A percentile compares a stretch with the other conserved stretches of the same genome.
phyloP scores from a whole-genome alignment of 805 yeast species.

The Candida michaelii region DNA sequence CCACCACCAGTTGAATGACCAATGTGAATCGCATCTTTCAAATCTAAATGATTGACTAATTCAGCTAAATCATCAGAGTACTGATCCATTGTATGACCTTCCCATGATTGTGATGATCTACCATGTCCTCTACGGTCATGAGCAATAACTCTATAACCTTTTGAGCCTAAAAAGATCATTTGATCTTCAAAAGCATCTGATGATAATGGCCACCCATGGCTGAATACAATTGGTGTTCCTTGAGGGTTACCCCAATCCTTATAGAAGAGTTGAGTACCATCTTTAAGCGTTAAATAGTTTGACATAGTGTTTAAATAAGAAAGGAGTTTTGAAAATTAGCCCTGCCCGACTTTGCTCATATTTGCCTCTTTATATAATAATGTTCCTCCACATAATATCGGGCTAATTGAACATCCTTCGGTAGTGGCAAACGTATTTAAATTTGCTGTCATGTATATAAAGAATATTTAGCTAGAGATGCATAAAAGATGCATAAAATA shows the following conservation, averaged over 20 bases:
- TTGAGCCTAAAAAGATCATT: constrained; percentile 18
- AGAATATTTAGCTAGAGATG: neutral
- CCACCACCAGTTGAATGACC: constrained; percentile 23
- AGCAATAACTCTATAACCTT: constrained; percentile 16
- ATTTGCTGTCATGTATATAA: neutral
- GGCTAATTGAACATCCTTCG: neutral
- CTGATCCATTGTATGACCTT: constrained; percentile 18
- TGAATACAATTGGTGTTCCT: constrained; percentile 18
- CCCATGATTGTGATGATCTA: constrained; percentile 20
- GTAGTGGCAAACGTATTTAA: neutral
- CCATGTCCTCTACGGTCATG: constrained; percentile 21
- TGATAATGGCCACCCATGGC: constrained; percentile 20
- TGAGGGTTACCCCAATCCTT: constrained; percentile 17
- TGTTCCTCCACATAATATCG: neutral
- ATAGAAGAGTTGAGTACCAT: constrained; percentile 18
- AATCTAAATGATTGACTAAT: constrained; percentile 14
- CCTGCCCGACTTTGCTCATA: neutral
- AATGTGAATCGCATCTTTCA: constrained; percentile 16
- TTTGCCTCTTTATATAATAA: neutral
- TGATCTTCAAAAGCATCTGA: constrained; percentile 20
- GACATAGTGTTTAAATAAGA: neutral
- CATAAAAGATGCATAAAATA: too few relatives aligned
- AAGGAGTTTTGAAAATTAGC: neutral
- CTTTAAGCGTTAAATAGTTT: constrained; percentile 3
- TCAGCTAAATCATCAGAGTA: constrained; percentile 21